Base-by-base conservation (phyloP, 2,329 filamentous ascomycete species). In the Penicillium concentricum region DNA sequence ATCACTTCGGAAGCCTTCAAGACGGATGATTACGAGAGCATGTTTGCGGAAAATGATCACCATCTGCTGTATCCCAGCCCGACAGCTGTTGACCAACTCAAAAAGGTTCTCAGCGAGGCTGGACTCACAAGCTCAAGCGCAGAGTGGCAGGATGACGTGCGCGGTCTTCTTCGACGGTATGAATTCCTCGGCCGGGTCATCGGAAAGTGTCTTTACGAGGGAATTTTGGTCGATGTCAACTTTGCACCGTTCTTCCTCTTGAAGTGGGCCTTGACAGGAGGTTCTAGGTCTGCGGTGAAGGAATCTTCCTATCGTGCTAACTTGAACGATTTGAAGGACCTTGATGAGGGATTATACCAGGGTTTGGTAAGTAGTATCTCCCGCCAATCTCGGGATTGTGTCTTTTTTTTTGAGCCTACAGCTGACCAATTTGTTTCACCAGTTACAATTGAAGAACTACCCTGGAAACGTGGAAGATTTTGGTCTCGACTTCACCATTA, bases 181-280 rank as follows among this genome's bases (percentile, higher is more conserved):
- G 92, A 97, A 69, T 99, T 99, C 64, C 80, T 97, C 0, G 94
- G 94, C 1, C 88, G 94, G 4, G 85, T 99, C 28, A 87, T 99
- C 26, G 94, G 94, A 12, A 99, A 99, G 72, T 99, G 94, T 74
- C 81, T 99, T 68, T 99, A 99, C 70, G 94, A 99, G 76, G 92
- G 92, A 0, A 97, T 99, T 43, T 82, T 99, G 3, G 87, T 97
- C 45, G 92, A 99, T 73, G 87, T 97, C 58, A 86, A 86, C 49
- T 99, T 99, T 78, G 92, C 93, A 1, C 88, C 90, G 0, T 99
- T 99, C 78, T 99, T 99, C 76, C 83, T 99, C 7, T 84, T 96
- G 58, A 97, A 97, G 72, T 99, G 94, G 94, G 86, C 92, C 2
- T 82, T 93, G 51, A 87, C 88, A 12, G 88, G 88, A 16, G 86